Evolutionary conservation across 805 yeast genomes (phyloP).

Genomic region (Myxozyma udenii): DNA sequence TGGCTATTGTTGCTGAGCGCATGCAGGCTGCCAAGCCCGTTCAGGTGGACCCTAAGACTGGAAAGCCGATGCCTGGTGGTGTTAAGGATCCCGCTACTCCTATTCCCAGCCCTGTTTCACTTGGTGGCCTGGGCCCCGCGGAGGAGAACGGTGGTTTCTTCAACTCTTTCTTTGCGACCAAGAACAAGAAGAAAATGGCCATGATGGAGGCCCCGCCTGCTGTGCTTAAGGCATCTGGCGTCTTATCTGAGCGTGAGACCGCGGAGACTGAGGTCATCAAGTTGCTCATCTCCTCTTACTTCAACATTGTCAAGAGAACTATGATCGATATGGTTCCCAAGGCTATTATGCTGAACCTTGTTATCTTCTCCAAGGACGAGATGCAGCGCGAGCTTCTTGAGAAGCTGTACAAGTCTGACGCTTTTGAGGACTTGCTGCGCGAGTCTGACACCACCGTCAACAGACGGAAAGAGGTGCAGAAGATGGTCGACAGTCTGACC

Average conservation of each 20-base stretch:
- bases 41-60: constrained; percentile 83
- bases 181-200: constrained; percentile 89
- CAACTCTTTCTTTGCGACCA: constrained; percentile 90
- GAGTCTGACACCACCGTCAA: constrained; percentile 91
- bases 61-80: constrained; percentile 59
- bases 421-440: constrained; percentile 69
- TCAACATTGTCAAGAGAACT: constrained; percentile 87
- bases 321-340: constrained; percentile 93
- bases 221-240: constrained; percentile 86
- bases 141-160: constrained; percentile 76
- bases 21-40: constrained; percentile 72
- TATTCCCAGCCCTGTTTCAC: constrained; percentile 9
- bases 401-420: constrained; percentile 73
- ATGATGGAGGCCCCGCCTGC: constrained; percentile 98
- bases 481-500: constrained; percentile 89
- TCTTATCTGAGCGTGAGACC: constrained; percentile 89
- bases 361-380: constrained; percentile 71
- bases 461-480: constrained; percentile 88
- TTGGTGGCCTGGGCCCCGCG: constrained; percentile 38
- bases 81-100: constrained; percentile 28
- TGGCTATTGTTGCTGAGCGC: constrained; percentile 87
- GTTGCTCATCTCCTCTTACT: constrained; percentile 83
- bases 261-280: constrained; percentile 97
- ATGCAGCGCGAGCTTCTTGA: constrained; percentile 87
- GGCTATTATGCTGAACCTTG: constrained; percentile 89